These are phyloP conservation scores for Eragrostis tef DNA, from an alignment of 202 grass and related monocot genomes.

Conservation along the genomic window DNA sequence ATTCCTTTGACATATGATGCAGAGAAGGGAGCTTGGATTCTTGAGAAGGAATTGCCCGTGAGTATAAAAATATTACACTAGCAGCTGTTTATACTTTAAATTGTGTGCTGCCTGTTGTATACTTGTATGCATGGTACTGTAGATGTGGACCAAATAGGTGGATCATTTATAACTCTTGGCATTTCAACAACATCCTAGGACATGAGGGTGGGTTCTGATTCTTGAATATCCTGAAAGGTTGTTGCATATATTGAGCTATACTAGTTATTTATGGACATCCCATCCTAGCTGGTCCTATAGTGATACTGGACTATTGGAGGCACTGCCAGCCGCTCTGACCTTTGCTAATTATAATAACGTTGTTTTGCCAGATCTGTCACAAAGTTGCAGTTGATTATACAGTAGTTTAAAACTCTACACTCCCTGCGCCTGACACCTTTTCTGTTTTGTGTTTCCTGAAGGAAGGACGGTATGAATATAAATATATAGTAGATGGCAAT, in stretches of 20 bases:
- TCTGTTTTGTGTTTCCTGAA: conserved; percentile 48
- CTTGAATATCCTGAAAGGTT: background rate
- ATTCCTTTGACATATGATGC: conserved; percentile 69
- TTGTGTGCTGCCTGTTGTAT: background rate
- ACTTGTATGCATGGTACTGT: background rate
- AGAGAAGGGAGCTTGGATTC: conserved; percentile 74
- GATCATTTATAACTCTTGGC: background rate
- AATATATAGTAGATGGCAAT: conserved; percentile 82
- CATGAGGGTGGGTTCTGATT: background rate
- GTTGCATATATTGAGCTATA: background rate
- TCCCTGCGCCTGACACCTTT: conserved; percentile 41
- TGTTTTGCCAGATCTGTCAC: background rate
- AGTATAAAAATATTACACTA: conserved; percentile 43
- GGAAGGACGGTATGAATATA: conserved; percentile 93
- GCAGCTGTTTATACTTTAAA: background rate
- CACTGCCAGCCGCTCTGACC: background rate
- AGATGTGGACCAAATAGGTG: background rate
- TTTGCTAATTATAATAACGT: background rate
- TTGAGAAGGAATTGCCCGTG: conserved; percentile 82
- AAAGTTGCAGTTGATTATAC: background rate
- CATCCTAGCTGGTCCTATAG: background rate
- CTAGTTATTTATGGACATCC: background rate
- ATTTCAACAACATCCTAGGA: background rate
- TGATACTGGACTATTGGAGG: background rate
- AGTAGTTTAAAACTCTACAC: background rate